Base-by-base conservation (phyloP, 163 green algal species). In the Chloroidium sp. region DNA sequence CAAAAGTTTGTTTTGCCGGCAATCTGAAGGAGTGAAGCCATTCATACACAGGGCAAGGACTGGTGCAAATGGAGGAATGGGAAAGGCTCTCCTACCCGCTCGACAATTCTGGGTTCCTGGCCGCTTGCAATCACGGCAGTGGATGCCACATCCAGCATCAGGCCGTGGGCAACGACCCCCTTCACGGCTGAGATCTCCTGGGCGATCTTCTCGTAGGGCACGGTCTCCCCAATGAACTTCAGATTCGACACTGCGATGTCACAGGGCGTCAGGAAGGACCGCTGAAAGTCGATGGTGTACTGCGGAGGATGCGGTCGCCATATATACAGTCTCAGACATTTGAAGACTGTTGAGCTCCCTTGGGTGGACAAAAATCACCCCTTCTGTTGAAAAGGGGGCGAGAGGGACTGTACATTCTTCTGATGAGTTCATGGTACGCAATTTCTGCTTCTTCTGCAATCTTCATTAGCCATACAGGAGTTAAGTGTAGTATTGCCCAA, bases 151-250 rank as follows among this genome's bases (percentile, higher is more conserved):
- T 79, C 75, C 3, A 88, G 59, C 79, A 93, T 80, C 62, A 94
- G 80, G 0, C 90, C 90, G 78, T 92, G 87, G 0, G 86, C 79
- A 0, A 93, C 67, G 36, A 94, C 85, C 0, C 90, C 90, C 58
- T 74, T 59, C 14, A 92, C 79, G 1, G 77, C 76, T 59, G 91
- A 83, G n/a, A 94, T 87, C 68, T 89, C 83, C 2, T 57, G 13
- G 6, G 77, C 80, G 62, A 93, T 88, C 36, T 82, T 57, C 0
- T n/a, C 62, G 59, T 91, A 91, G 10, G 81, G 62, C 62, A 76
- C 76, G 14, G 91, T 84, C 61, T 95, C 87, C 0, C 92, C 90
- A 83, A 88, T 85, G 62, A 94, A 83, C 84, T 92, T 92, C 14
- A 95, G 69, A 14, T 4, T 60, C 12, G 8, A 59, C 13, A 59